These are phyloP conservation scores for Aureobasidium sp. DNA, from an alignment of 2,329 filamentous ascomycete genomes.

Conservation along the genomic window DNA sequence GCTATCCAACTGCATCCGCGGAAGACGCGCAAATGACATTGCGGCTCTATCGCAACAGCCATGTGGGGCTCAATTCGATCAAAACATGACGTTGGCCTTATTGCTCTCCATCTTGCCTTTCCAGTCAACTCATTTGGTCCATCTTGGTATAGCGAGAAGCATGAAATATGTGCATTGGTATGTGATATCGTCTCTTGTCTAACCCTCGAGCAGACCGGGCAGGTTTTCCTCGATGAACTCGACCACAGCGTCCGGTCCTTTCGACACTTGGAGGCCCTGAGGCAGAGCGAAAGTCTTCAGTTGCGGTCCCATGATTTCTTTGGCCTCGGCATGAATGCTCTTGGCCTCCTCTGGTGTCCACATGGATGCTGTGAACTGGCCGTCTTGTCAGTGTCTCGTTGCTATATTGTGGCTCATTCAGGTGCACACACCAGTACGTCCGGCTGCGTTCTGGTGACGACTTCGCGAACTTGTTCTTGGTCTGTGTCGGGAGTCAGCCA, in stretches of 20 bases:
- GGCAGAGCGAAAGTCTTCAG: conserved; percentile 49
- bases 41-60: neutral
- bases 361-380: conserved; percentile 56
- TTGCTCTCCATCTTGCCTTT: neutral
- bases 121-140: neutral
- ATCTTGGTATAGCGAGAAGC: neutral
- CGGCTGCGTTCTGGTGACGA: conserved; percentile 47
- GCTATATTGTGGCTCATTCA: neutral
- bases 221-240: conserved; percentile 43
- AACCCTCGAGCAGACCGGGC: conserved; percentile 25
- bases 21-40: neutral
- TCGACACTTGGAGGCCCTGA: conserved; percentile 47
- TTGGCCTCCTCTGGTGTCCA: conserved; percentile 46
- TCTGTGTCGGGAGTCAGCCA: conserved; percentile 27
- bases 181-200: neutral
- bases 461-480: conserved; percentile 50
- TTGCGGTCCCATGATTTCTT: conserved; percentile 37
- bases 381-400: neutral
- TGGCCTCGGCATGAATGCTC: conserved; percentile 41
- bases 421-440: conserved; percentile 45
- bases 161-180: neutral
- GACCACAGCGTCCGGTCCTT: conserved; percentile 48
- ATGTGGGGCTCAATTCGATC: neutral
- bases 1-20: neutral
- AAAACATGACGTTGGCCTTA: neutral